Conservation (phyloP, 352 stramenopile genomes). For the Globisporangium cederbergense region DNA sequence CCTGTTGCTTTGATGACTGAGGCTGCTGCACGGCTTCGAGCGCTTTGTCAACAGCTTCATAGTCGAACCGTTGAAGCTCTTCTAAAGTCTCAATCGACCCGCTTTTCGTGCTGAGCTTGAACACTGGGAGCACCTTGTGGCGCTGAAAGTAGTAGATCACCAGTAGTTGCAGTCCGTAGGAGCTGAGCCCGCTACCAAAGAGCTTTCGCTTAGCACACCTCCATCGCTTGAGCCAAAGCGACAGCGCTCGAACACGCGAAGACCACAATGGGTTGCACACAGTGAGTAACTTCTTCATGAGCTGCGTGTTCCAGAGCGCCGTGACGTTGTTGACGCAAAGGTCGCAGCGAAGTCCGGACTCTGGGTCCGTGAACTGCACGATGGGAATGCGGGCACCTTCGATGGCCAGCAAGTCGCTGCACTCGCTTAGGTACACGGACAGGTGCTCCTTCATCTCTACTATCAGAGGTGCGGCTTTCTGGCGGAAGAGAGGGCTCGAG, state of each 20-base stretch:
- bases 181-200: constrained; percentile 43
- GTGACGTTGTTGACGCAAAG: constrained; percentile 82
- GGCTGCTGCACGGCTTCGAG: constrained; percentile 10
- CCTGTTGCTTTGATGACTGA: neutral
- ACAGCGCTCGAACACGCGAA: neutral
- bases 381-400: constrained; percentile 65
- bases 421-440: constrained; percentile 41
- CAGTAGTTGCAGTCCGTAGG: constrained; percentile 69
- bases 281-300: constrained; percentile 39
- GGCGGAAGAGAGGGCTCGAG: constrained; percentile 39
- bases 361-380: constrained; percentile 48
- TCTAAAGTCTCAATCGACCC: constrained; percentile 20
- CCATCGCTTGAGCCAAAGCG: constrained; percentile 61
- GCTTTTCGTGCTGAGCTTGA: constrained; percentile 34
- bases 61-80: constrained; percentile 21
- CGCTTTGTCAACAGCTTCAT: constrained; percentile 19
- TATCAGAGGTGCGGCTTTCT: constrained; percentile 47
- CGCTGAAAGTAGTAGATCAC: constrained; percentile 70
- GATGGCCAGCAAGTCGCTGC: constrained; percentile 27
- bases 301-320: constrained; percentile 75
- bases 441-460: constrained; percentile 73
- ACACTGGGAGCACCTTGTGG: constrained; percentile 31
- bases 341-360: constrained; percentile 46
- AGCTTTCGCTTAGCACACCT: constrained; percentile 27
- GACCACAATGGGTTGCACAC: neutral